These are phyloP conservation scores for Botrytis deweyae DNA, from an alignment of 2,329 filamentous ascomycete genomes.

Conservation along the genomic window DNA sequence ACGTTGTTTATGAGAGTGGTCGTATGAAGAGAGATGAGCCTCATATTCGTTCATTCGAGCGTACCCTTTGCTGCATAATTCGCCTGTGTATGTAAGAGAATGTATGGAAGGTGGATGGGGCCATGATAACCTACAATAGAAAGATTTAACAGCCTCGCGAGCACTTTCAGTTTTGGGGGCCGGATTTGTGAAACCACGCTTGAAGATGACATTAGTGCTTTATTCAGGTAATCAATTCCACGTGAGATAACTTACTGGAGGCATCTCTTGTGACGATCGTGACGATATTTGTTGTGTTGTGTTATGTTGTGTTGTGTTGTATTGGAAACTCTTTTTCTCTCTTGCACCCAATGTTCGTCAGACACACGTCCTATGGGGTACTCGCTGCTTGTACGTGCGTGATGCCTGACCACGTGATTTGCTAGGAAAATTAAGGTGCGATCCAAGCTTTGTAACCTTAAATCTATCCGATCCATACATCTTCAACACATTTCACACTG, in stretches of 20 bases:
- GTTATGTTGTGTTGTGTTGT: not conserved
- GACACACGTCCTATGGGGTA: slow-evolving; percentile 1
- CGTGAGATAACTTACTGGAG: slow-evolving; percentile 49
- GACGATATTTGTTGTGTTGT: not conserved
- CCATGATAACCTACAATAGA: slow-evolving; percentile 59
- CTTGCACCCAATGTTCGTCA: not conserved
- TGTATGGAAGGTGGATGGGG: not conserved
- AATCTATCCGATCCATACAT: slow-evolving; percentile 27
- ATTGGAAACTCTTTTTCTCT: not conserved
- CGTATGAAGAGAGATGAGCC: slow-evolving; percentile 89
- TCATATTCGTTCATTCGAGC: slow-evolving; percentile 95
- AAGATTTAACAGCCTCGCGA: slow-evolving; percentile 73
- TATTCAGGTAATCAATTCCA: not conserved
- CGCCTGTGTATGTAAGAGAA: slow-evolving; percentile 44
- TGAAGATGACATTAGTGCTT: slow-evolving; percentile 25
- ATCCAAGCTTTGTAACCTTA: slow-evolving; percentile 30
- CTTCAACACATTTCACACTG: slow-evolving; percentile 21
- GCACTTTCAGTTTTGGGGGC: slow-evolving; percentile 58
- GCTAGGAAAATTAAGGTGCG: slow-evolving; percentile 28
- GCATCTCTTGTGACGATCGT: slow-evolving; percentile 45
- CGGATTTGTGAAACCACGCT: slow-evolving; percentile 50
- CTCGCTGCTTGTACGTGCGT: not conserved
- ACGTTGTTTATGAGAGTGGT: slow-evolving; percentile 91
- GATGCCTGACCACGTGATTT: not conserved
- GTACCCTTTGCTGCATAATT: slow-evolving; percentile 91